phyloP scores from a whole-genome alignment of 1,139 yeast genomes.

The Geotrichum aggregatum region DNA sequence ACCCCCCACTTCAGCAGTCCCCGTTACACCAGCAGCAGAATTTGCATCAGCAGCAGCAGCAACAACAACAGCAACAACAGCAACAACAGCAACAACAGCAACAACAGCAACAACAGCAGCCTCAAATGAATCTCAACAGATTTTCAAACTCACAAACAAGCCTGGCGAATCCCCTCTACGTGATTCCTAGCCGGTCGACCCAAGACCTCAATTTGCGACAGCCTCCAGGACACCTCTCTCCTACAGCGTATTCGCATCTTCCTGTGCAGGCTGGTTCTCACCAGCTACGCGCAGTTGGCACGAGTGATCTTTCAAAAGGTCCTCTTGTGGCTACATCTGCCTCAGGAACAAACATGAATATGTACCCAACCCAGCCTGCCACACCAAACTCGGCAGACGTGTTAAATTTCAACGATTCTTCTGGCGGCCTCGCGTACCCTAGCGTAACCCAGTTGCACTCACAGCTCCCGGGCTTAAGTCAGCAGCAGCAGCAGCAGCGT shows the following conservation, averaged over 20 bases:
- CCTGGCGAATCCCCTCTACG: conserved; percentile 5
- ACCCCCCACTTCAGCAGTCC: not conserved
- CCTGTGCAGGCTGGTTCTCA: not conserved
- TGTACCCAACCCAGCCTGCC: not conserved
- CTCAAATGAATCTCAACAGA: conserved; percentile 1
- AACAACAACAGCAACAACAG: not conserved
- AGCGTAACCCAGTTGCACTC: not conserved
- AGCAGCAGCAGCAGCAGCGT: not conserved
- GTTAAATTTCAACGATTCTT: not conserved
- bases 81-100: not conserved
- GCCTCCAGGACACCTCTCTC: not conserved
- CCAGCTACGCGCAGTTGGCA: not conserved
- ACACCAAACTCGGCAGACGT: not conserved
- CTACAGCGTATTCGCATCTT: not conserved
- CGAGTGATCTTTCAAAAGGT: not conserved
- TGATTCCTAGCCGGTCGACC: not conserved
- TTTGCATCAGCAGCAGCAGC: not conserved
- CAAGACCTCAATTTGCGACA: conserved; percentile 1
- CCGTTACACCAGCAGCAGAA: conserved; percentile 4
- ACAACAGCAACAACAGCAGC: conserved; percentile 2
- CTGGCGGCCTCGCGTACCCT: not conserved
- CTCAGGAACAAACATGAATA: not conserved
- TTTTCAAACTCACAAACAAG: not conserved
- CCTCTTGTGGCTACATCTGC: not conserved
- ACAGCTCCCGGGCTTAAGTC: not conserved